phyloP scores from a whole-genome alignment of 1,284 basidiomycete species.

The Rhodotorula sp. region DNA sequence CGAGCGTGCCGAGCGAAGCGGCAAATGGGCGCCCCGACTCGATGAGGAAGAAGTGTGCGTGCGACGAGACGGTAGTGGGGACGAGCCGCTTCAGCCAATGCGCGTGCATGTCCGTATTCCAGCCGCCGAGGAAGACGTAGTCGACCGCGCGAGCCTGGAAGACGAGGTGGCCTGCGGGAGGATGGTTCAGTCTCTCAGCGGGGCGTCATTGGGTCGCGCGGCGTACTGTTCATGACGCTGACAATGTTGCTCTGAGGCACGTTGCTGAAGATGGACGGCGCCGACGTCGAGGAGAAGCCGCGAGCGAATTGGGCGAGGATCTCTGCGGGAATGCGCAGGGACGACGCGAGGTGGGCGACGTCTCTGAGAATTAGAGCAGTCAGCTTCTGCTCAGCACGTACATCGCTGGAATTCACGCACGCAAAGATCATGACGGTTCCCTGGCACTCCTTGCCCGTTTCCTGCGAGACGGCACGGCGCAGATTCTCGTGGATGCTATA shows the following conservation, averaged over 20 bases:
- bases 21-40: neutral
- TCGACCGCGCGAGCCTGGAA: neutral
- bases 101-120: constrained; percentile 1
- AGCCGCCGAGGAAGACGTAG: constrained; percentile 23
- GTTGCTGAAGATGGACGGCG: constrained; percentile 9
- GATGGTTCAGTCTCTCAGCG: too few relatives aligned
- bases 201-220: fast-evolving
- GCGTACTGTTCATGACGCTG: neutral
- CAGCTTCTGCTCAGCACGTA: neutral
- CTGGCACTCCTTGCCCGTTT: neutral
- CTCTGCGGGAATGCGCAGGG: neutral
- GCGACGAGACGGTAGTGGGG: too few relatives aligned
- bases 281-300: constrained; percentile 12
- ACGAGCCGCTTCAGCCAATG: neutral
- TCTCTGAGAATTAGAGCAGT: neutral
- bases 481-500: constrained; percentile 7
- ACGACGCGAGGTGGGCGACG: neutral
- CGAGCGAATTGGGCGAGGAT: constrained; percentile 1
- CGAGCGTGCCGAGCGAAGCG: neutral
- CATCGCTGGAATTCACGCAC: neutral
- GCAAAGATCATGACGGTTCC: constrained; percentile 2
- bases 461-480: constrained; percentile 3
- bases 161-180: constrained; percentile 8
- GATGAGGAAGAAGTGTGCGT: neutral
- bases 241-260: neutral